Percentiles rank a stretch among this genome's conserved stretches.
Evolutionary conservation across 176 grass and related monocot genomes (phyloP).

Genomic region (Triticum monococcum): DNA sequence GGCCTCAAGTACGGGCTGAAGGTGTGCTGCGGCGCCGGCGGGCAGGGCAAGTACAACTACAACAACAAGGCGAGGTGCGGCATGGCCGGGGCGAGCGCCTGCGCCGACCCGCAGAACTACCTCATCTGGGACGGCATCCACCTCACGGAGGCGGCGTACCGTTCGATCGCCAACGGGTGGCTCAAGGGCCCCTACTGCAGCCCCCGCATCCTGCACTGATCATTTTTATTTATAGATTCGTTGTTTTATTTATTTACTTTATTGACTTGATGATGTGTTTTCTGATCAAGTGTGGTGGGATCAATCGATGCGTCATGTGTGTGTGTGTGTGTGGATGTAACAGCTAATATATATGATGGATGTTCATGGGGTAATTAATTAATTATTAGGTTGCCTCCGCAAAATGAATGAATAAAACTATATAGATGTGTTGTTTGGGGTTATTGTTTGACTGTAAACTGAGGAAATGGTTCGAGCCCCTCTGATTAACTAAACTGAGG

Average conservation of each 20-base stretch:
- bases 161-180: slow-evolving; percentile 63
- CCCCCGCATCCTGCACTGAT: slow-evolving; percentile 48
- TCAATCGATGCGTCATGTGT: too few species aligned
- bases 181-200: slow-evolving; percentile 69
- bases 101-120: slow-evolving; percentile 48
- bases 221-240: not conserved
- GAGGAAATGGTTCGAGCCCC: not conserved
- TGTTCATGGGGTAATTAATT: not conserved
- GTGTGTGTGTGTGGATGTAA: not conserved
- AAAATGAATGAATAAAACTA: not conserved
- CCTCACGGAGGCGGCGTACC: slow-evolving; percentile 74
- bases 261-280: not conserved
- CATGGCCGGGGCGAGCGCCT: slow-evolving; percentile 45
- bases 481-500: too few species aligned
- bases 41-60: slow-evolving; percentile 69
- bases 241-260: not conserved
- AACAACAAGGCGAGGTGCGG: slow-evolving; percentile 61
- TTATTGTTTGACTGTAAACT: not conserved
- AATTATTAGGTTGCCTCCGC: not conserved
- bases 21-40: slow-evolving; percentile 59
- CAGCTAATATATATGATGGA: not conserved
- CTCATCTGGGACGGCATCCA: slow-evolving; percentile 86
- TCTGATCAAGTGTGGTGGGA: not conserved
- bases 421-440: not conserved
- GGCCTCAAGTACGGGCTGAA: slow-evolving; percentile 44